A percentile compares a stretch with the other conserved stretches of the same genome.
Conservation (phyloP, 805 yeast genomes). For the Wickerhamiella shivajii region DNA sequence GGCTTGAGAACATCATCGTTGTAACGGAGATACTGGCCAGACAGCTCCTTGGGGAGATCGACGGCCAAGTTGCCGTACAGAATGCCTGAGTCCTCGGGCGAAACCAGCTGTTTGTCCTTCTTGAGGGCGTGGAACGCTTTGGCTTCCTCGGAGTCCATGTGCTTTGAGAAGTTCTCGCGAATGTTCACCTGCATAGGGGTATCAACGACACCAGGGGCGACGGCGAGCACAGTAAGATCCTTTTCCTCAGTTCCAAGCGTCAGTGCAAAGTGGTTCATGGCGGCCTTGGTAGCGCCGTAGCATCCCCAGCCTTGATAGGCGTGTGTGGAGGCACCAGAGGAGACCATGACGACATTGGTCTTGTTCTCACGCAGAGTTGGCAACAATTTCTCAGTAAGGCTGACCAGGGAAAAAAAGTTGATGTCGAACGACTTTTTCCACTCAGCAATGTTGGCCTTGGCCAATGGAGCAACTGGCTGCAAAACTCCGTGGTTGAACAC, state of each 20-base stretch:
- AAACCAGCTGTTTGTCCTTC: constrained; percentile 39
- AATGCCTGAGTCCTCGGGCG: constrained; percentile 59
- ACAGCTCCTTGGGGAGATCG: constrained; percentile 42
- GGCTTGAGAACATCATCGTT: constrained; percentile 14
- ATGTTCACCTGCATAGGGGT: constrained; percentile 79
- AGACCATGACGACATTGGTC: constrained; percentile 64
- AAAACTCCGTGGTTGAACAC: constrained; percentile 64
- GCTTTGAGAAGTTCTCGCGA: constrained; percentile 40
- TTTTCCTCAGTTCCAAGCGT: constrained; percentile 58
- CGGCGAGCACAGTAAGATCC: constrained; percentile 43
- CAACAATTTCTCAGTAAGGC: constrained; percentile 30
- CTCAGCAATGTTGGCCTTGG: constrained; percentile 35
- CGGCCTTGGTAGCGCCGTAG: constrained; percentile 85
- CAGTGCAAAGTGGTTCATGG: constrained; percentile 59
- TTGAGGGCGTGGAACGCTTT: constrained; percentile 53
- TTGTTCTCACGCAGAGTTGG: constrained; percentile 41
- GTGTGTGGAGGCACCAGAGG: constrained; percentile 72
- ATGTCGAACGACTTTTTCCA: constrained; percentile 61
- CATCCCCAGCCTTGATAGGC: constrained; percentile 72
- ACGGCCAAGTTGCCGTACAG: constrained; percentile 54
- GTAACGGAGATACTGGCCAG: constrained; percentile 57
- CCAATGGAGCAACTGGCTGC: constrained; percentile 52
- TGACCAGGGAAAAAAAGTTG: constrained; percentile 64
- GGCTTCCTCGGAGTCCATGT: constrained; percentile 50
- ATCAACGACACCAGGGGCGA: constrained; percentile 93